Evolutionary conservation across 1,139 yeast genomes (phyloP).

Genomic region (Debaryomycetaceae sp.): DNA sequence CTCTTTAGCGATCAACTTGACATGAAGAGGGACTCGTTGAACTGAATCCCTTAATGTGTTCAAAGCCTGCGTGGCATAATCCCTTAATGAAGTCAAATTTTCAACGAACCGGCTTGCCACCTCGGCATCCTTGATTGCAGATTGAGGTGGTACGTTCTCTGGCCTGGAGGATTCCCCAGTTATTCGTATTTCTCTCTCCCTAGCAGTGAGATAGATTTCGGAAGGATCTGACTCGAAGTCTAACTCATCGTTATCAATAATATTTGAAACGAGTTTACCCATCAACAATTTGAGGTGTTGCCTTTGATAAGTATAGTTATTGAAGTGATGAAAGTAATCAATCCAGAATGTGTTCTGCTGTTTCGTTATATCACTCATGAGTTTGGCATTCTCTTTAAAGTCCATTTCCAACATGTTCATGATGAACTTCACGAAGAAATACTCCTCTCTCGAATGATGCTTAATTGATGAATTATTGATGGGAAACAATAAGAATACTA

Average conservation of each 20-base stretch:
- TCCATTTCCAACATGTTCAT: slow-evolving; percentile 50
- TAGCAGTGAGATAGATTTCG: slow-evolving; percentile 48
- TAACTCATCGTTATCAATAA: slow-evolving; percentile 54
- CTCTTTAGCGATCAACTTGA: slow-evolving; percentile 41
- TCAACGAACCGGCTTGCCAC: slow-evolving; percentile 67
- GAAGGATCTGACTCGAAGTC: slow-evolving; percentile 83
- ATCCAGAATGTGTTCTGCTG: slow-evolving; percentile 42
- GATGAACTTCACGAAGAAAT: slow-evolving; percentile 60
- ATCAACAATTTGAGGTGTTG: slow-evolving; percentile 51
- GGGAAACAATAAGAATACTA: slow-evolving; percentile 50
- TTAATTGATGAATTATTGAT: slow-evolving; percentile 26
- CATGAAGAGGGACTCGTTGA: slow-evolving; percentile 56
- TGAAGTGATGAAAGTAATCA: slow-evolving; percentile 51
- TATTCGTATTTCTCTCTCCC: slow-evolving; percentile 47
- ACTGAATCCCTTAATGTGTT: slow-evolving; percentile 39
- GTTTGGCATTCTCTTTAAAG: slow-evolving; percentile 22
- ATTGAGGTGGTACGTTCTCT: slow-evolving; percentile 47
- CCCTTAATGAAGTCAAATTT: slow-evolving; percentile 75
- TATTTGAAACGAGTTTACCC: slow-evolving; percentile 44
- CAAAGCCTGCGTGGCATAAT: slow-evolving; percentile 56
- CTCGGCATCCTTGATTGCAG: slow-evolving; percentile 74
- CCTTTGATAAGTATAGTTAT: slow-evolving; percentile 59
- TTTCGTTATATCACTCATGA: slow-evolving; percentile 34
- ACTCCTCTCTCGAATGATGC: slow-evolving; percentile 66
- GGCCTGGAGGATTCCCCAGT: slow-evolving; percentile 33